These are phyloP conservation scores for Gleditsia sinensis DNA, from an alignment of 306 rosid genomes.

Conservation along the genomic window DNA sequence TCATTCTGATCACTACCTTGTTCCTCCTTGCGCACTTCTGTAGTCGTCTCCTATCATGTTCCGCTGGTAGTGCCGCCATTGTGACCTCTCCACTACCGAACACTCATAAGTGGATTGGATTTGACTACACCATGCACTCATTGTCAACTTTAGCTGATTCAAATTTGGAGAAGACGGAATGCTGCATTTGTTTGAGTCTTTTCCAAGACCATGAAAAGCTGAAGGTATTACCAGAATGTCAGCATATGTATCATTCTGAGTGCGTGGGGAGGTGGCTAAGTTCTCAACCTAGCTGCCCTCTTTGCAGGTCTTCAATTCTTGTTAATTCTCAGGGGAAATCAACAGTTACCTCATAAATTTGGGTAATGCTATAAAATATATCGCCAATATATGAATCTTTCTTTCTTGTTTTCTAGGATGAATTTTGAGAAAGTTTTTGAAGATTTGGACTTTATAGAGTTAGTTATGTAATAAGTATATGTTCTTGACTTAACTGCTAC, in stretches of 20 bases:
- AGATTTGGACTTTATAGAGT: too few relatives aligned
- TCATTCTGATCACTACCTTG: slow-evolving; percentile 29
- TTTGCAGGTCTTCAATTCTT: slow-evolving; percentile 46
- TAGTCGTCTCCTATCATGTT: not conserved
- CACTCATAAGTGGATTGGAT: not conserved
- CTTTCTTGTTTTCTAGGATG: not conserved
- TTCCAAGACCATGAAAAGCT: slow-evolving; percentile 45
- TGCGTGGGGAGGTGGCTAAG: slow-evolving; percentile 52
- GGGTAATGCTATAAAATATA: not conserved
- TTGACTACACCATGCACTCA: not conserved
- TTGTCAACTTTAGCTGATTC: not conserved
- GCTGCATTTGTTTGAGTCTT: slow-evolving; percentile 51
- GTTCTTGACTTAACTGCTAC: too few relatives aligned
- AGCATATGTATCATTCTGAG: slow-evolving; percentile 49
- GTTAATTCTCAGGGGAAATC: not conserved
- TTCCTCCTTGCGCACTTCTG: slow-evolving; percentile 31
- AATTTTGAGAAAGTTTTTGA: not conserved
- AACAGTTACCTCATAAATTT: not conserved
- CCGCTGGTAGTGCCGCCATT: not conserved
- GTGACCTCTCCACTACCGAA: not conserved
- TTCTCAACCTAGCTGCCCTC: slow-evolving; percentile 49
- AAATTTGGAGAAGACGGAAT: slow-evolving; percentile 25
- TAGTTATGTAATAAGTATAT: too few relatives aligned
- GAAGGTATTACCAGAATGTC: slow-evolving; percentile 43
- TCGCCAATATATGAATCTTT: not conserved